Evolutionary conservation across 2,329 filamentous ascomycete species (phyloP), one percentile per base, ranked within the genome.

Genomic region (Cytospora chrysosperma): DNA sequence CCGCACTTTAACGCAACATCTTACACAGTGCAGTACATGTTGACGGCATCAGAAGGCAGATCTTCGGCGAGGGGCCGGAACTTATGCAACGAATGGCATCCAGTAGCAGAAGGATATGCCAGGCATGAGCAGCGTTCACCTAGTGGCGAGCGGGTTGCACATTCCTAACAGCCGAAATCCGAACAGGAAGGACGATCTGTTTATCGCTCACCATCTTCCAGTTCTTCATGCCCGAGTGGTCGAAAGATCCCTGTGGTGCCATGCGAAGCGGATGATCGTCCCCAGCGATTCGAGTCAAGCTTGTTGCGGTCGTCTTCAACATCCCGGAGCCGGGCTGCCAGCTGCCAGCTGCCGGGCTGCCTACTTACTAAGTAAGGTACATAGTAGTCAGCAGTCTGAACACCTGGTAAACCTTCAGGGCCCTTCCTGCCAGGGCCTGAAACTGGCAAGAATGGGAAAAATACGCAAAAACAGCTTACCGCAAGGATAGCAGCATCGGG

Each of bases 111-210:
- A 47, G 21, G 43, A 10, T 10, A 10, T 12, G 43, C 43, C 32
- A 13, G 32, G 13, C 32, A 10, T 21, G 21, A 21, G 9, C 10
- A 34, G 32, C 12, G 12, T 24, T 47, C 43, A 54, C 21, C 50
- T 34, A 55, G 59, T 61, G 59, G 51, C 51, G 59, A 34, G 17
- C 62, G 21, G 28, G 56, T 30, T 61, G 51, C 60, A 34, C 37
- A 52, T 30, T 47, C 34, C 34, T 34, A 37, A 34, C 28, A 21
- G 52, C 40, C 51, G 52, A 54, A 40, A 57, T 57, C 53, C 34
- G 52, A 57, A 53, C 26, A 19, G 58, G 62, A 53, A 64, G 47
- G 62, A 52, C 62, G 62, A 61, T 64, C 58, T 64, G 62, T 28
- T 21, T 34, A 64, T 64, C 62, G 27, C 58, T 50, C 30, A 17